These are phyloP conservation scores for Fusarium compactum DNA, from an alignment of 2,329 filamentous ascomycete species.

Conservation along the genomic window DNA sequence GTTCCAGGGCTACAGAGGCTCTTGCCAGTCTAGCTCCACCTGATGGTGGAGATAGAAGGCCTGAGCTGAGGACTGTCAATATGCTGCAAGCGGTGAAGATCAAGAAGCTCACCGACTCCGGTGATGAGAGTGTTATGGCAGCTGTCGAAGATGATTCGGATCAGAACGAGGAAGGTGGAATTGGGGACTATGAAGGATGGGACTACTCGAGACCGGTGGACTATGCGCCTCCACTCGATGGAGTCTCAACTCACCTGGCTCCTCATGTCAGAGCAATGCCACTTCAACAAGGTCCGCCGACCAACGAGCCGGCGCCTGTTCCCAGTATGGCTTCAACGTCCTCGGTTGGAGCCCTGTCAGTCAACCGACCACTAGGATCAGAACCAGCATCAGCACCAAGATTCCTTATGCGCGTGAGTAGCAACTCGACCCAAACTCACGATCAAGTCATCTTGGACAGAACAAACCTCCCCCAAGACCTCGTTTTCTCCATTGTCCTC, in stretches of 20 bases:
- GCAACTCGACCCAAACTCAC: background rate
- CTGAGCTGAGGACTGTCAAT: background rate
- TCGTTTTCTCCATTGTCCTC: background rate
- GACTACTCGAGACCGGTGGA: background rate
- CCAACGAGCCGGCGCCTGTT: background rate
- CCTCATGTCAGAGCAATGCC: background rate
- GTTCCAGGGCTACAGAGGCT: rapidly evolving
- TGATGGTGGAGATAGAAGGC: background rate
- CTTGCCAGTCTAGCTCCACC: background rate
- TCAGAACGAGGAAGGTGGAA: rapidly evolving
- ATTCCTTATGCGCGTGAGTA: background rate
- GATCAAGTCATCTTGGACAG: background rate
- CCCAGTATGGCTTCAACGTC: too few species aligned
- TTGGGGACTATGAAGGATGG: rapidly evolving
- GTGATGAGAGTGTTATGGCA: too few species aligned
- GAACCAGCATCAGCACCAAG: background rate
- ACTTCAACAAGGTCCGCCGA: background rate
- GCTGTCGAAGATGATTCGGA: rapidly evolving
- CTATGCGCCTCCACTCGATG: background rate
- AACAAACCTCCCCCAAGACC: background rate
- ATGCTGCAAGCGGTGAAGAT: background rate
- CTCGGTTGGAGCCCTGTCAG: too few species aligned
- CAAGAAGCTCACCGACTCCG: too few species aligned
- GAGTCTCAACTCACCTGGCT: background rate
- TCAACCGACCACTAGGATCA: background rate